phyloP scores from a whole-genome alignment of 305 asterid genomes.

The Fraxinus greggii region DNA sequence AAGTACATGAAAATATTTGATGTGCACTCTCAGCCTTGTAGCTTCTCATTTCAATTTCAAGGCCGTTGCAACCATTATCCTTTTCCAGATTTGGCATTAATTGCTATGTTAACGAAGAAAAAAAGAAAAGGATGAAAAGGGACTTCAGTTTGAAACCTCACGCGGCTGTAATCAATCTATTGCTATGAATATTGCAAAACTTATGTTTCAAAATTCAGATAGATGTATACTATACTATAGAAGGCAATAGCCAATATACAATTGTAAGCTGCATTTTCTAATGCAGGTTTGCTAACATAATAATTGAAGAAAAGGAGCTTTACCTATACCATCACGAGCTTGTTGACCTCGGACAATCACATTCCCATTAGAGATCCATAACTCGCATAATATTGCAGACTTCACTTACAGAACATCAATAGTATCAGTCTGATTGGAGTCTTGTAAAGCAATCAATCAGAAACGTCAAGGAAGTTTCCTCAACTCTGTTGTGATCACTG shows the following conservation, averaged over 20 bases:
- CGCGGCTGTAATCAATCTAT: not conserved
- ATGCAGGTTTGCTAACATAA: not conserved
- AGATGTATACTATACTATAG: not conserved
- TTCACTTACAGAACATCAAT: not conserved
- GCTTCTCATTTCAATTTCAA: not conserved
- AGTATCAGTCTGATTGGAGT: not conserved
- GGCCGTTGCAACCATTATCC: not conserved
- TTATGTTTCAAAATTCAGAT: no score
- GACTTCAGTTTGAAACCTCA: not conserved
- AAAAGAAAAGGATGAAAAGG: not conserved
- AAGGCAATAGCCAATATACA: not conserved
- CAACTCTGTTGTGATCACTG: not conserved
- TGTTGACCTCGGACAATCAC: not conserved
- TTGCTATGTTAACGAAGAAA: not conserved
- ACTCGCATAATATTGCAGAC: not conserved
- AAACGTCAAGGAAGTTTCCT: not conserved
- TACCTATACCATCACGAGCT: not conserved
- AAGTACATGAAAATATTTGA: not conserved
- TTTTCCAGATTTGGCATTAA: not conserved
- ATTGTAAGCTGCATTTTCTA: not conserved
- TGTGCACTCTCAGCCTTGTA: not conserved
- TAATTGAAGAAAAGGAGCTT: not conserved
- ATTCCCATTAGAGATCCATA: not conserved
- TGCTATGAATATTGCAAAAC: not conserved
- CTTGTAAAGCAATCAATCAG: not conserved